phyloP scores from a whole-genome alignment of 257 asterid genomes.

The Gentiana straminea region DNA sequence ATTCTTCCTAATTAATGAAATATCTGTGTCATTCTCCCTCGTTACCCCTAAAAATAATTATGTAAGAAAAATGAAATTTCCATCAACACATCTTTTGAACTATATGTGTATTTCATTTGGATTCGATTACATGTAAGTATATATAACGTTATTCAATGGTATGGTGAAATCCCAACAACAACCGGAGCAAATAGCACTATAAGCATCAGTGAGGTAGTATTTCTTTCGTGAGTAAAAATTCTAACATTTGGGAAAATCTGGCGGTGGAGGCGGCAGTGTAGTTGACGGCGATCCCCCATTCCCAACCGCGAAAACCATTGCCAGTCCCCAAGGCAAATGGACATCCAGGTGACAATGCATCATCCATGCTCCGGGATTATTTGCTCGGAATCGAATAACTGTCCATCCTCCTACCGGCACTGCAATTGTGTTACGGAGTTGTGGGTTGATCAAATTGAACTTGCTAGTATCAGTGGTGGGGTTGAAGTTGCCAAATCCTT shows the following conservation, averaged over 20 bases:
- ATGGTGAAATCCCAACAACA: too few species aligned
- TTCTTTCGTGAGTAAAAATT: not conserved
- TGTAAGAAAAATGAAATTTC: too few species aligned
- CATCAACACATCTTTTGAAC: too few species aligned
- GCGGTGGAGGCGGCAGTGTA: constrained; percentile 62
- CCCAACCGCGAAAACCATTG: constrained; percentile 49
- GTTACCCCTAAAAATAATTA: too few species aligned
- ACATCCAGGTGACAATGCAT: constrained; percentile 76
- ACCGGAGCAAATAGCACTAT: too few species aligned
- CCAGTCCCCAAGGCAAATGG: constrained; percentile 72
- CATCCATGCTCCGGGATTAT: constrained; percentile 52
- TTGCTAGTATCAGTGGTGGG: constrained; percentile 1
- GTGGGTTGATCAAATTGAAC: constrained; percentile 15
- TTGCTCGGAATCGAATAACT: constrained; percentile 17
- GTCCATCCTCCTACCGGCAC: constrained; percentile 26
- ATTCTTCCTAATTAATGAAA: too few species aligned
- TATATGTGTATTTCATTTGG: too few species aligned
- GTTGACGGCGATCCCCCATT: constrained; percentile 55
- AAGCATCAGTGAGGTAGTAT: too few species aligned
- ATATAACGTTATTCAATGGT: too few species aligned
- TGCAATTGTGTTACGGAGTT: constrained; percentile 19
- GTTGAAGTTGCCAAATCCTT: constrained; percentile 22
- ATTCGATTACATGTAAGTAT: too few species aligned
- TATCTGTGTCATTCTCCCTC: too few species aligned
- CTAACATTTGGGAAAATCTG: constrained; percentile 53